phyloP scores from a whole-genome alignment of 306 rosid genomes.

The Alnus rubra region DNA sequence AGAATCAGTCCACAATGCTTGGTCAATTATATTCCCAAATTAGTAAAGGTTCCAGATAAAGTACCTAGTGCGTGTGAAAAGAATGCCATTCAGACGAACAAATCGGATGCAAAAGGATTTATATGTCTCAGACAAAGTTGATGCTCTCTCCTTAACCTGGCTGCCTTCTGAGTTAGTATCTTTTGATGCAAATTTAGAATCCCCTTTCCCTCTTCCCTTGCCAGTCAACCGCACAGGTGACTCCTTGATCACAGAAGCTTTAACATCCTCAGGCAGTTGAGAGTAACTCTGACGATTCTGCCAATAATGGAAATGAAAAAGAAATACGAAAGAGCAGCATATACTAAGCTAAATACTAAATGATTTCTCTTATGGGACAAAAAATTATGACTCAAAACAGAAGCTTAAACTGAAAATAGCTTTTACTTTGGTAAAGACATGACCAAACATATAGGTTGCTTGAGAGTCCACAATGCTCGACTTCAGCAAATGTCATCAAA shows the following conservation, averaged over 20 bases:
- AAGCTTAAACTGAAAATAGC: slow-evolving; percentile 3
- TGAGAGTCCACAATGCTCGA: background rate
- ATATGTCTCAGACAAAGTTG: slow-evolving; percentile 46
- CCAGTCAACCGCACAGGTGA: slow-evolving; percentile 49
- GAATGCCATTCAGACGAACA: slow-evolving; percentile 92
- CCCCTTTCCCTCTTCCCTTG: slow-evolving; percentile 69
- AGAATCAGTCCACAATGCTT: slow-evolving; percentile 19
- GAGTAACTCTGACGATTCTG: slow-evolving; percentile 90
- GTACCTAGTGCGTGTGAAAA: slow-evolving; percentile 92
- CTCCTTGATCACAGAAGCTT: slow-evolving; percentile 57
- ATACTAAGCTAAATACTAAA: background rate
- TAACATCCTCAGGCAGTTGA: slow-evolving; percentile 62
- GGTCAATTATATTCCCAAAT: background rate
- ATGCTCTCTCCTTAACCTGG: slow-evolving; percentile 49
- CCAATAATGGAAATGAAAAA: slow-evolving; percentile 24
- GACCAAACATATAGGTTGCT: background rate
- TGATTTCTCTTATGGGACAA: background rate
- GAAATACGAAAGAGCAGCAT: background rate
- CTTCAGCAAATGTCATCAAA: background rate
- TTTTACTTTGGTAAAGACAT: background rate
- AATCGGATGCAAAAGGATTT: slow-evolving; percentile 68
- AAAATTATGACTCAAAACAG: slow-evolving; percentile 5
- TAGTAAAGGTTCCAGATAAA: background rate
- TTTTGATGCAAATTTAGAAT: slow-evolving; percentile 47
- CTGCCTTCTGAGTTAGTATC: slow-evolving; percentile 41